phyloP scores from a whole-genome alignment of 2,329 filamentous ascomycete species.

The Alternaria burnsii region DNA sequence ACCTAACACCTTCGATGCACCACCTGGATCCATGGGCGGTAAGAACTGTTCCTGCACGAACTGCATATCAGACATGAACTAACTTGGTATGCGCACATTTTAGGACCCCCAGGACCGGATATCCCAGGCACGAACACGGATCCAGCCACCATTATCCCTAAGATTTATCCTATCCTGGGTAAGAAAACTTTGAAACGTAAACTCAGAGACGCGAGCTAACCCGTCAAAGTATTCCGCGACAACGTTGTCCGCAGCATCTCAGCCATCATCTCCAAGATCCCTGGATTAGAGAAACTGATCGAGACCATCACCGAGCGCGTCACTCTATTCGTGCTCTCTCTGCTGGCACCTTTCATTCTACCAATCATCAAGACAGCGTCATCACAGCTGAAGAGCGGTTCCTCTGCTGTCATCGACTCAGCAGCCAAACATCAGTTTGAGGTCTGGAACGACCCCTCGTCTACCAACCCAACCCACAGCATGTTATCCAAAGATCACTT shows the following conservation, averaged over 20 bases:
- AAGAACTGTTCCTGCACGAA: neutral
- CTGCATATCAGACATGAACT: neutral
- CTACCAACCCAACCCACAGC: slow-evolving; percentile 61
- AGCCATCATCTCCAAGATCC: slow-evolving; percentile 87
- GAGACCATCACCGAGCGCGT: slow-evolving; percentile 94
- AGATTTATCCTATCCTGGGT: slow-evolving; percentile 90
- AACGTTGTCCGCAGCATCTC: slow-evolving; percentile 90
- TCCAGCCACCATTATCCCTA: slow-evolving; percentile 54
- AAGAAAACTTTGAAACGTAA: neutral
- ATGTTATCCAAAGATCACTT: slow-evolving; percentile 63
- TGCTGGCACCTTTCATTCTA: slow-evolving; percentile 89
- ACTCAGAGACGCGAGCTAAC: neutral
- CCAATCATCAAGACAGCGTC: slow-evolving; percentile 91
- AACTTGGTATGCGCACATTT: neutral
- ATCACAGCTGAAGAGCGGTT: slow-evolving; percentile 84
- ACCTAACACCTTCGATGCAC: slow-evolving; percentile 49
- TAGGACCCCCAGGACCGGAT: slow-evolving; percentile 55
- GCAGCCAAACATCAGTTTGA: slow-evolving; percentile 61
- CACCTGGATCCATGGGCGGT: slow-evolving; percentile 55
- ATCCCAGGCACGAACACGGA: slow-evolving; percentile 86
- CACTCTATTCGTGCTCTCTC: slow-evolving; percentile 88
- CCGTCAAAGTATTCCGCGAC: slow-evolving; percentile 77
- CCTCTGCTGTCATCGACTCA: slow-evolving; percentile 71
- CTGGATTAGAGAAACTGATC: slow-evolving; percentile 86
- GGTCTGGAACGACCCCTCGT: slow-evolving; percentile 58